Conservation (phyloP, 2,329 filamentous ascomycete species). For the Teratosphaeria destructans region DNA sequence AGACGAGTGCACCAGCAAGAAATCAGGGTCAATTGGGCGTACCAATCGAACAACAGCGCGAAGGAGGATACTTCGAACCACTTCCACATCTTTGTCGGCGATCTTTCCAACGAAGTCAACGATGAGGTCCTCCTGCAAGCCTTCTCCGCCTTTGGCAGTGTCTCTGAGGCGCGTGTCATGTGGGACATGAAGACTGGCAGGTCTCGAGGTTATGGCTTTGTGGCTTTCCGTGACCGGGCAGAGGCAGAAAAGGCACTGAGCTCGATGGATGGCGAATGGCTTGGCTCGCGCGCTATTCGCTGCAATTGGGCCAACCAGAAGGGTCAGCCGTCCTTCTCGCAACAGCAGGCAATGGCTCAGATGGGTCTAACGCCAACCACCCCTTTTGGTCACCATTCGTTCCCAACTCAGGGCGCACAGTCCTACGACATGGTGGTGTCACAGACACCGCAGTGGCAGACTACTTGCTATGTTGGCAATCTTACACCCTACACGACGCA, state of each 20-base stretch:
- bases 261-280: constrained; percentile 98
- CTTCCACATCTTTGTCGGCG: constrained; percentile 98
- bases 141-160: constrained; percentile 88
- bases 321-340: constrained; percentile 96
- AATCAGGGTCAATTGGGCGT: constrained; percentile 99
- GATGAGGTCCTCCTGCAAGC: constrained; percentile 89
- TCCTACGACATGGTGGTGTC: constrained; percentile 95
- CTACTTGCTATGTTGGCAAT: constrained; percentile 95
- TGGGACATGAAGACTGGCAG: constrained; percentile 99
- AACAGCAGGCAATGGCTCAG: constrained; percentile 91
- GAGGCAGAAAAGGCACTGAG: constrained; percentile 94
- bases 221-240: constrained; percentile 85
- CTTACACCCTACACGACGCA: constrained; percentile 95
- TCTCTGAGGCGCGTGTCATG: constrained; percentile 98
- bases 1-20: constrained; percentile 93
- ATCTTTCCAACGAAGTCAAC: constrained; percentile 96
- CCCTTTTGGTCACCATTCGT: constrained; percentile 83
- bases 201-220: constrained; percentile 94
- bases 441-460: constrained; percentile 96
- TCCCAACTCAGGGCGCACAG: constrained; percentile 90
- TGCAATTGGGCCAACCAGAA: constrained; percentile 99
- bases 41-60: constrained; percentile 85
- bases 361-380: constrained; percentile 98
- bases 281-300: constrained; percentile 92
- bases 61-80: constrained; percentile 98